Evolutionary conservation across 1,139 yeast species (phyloP), one percentile per base, ranked within the genome.

Genomic region (Pichia sp.): DNA sequence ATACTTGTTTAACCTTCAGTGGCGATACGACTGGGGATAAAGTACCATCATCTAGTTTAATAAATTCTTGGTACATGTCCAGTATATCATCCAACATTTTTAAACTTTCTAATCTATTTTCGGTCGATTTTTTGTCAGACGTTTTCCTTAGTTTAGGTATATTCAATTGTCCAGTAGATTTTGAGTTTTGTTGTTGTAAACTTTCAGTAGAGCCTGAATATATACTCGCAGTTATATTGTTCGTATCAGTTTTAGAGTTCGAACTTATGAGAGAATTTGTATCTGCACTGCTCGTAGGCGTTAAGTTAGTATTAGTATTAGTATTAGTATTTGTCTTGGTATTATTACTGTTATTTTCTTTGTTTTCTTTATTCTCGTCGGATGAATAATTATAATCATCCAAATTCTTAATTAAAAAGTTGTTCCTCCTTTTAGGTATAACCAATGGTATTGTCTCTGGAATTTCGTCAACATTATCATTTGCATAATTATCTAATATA

Each of bases 391-490:
- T 42, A 47, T 62, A 62, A 14, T 61, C 66, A 47, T 66, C 69
- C 25, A 64, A 51, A 44, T 66, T 62, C 41, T 63, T 63, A n/a
- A 66, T 62, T 36, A 67, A 41, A 45, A 67, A 64, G 52, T 67
- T 67, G 33, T 34, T 45, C 36, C 53, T 54, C 25, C 62, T 53
- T 51, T 76, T 77, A 49, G 62, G 68, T 27, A 76, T 67, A 8
- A 71, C 58, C 46, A 77, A 65, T 1, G 79, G 80, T 2, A 69
- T 62, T 3, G 49, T 50, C 43, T 30, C 42, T 19, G n/a, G 39
- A 18, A 39, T 38, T 27, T 44, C 41, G 36, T 31, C 19, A 49
- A 18, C 42, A 36, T n/a, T 30, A 19, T 41, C 49, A 19, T 19
- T 45, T 25, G 38, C 46, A 30, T 44, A 22, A 29, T 36, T 45